Evolutionary conservation across 306 rosid genomes (phyloP).

Genomic region (Leucaena leucocephala): DNA sequence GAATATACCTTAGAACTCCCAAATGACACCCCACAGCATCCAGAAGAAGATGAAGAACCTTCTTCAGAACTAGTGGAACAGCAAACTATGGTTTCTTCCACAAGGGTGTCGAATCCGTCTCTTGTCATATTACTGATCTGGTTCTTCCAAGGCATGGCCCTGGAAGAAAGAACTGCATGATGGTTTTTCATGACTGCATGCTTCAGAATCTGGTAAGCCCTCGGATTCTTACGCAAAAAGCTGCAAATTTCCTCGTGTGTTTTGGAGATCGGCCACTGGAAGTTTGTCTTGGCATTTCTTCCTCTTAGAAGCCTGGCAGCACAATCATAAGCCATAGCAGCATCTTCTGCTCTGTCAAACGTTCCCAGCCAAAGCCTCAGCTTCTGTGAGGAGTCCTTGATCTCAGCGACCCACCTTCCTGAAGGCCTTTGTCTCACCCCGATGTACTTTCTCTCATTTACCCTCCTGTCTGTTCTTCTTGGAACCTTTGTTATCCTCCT

Average conservation of each 20-base stretch:
- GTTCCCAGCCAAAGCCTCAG: constrained; percentile 92
- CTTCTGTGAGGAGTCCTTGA: constrained; percentile 84
- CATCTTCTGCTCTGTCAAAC: constrained; percentile 77
- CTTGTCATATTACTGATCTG: constrained; percentile 18
- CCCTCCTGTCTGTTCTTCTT: constrained; percentile 28
- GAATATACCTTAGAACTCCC: constrained; percentile 87
- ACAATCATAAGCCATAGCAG: constrained; percentile 79
- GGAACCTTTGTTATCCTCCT: constrained; percentile 27
- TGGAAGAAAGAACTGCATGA: constrained; percentile 49
- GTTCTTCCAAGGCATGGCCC: constrained; percentile 35
- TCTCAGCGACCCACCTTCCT: constrained; percentile 97
- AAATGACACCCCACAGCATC: constrained; percentile 46
- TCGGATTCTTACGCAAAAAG: constrained; percentile 66
- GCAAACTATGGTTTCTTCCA: constrained; percentile 77
- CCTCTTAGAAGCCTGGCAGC: constrained; percentile 94
- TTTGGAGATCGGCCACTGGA: constrained; percentile 44
- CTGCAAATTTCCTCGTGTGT: constrained; percentile 45
- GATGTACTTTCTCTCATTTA: constrained; percentile 55
- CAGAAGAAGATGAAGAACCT: constrained; percentile 29
- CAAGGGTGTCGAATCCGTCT: constrained; percentile 45
- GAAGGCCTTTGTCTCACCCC: constrained; percentile 95
- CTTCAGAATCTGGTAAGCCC: constrained; percentile 66
- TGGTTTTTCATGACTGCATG: constrained; percentile 70
- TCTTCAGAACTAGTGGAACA: constrained; percentile 44
- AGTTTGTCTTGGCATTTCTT: constrained; percentile 82